A percentile compares a stretch with the other conserved stretches of the same genome.
Evolutionary conservation across 2,329 filamentous ascomycete species (phyloP).

Genomic region (Zelopaecilomyces penicillatus): DNA sequence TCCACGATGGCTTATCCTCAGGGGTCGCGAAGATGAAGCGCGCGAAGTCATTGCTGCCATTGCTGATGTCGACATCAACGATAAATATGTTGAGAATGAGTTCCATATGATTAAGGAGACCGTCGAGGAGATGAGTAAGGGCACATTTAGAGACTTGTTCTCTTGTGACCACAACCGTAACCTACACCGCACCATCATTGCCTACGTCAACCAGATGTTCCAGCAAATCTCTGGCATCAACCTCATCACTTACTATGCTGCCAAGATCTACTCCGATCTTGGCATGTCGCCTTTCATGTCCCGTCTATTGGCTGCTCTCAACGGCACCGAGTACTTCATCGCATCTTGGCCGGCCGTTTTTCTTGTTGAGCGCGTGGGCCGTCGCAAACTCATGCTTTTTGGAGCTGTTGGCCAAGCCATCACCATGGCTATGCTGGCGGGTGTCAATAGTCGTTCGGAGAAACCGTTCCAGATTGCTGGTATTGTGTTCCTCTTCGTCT

Average conservation of each 20-base stretch:
- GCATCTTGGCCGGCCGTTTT: slow-evolving; percentile 54
- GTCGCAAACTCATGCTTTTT: slow-evolving; percentile 64
- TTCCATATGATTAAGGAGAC: slow-evolving; percentile 56
- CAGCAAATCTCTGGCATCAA: slow-evolving; percentile 58
- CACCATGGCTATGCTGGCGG: slow-evolving; percentile 55
- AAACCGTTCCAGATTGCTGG: slow-evolving; percentile 48
- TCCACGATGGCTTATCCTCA: slow-evolving; percentile 39
- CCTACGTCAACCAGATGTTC: slow-evolving; percentile 54
- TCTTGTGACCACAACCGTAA: slow-evolving; percentile 47
- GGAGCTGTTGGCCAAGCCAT: slow-evolving; percentile 54
- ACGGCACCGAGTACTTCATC: slow-evolving; percentile 46
- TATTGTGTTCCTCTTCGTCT: slow-evolving; percentile 58
- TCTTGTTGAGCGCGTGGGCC: slow-evolving; percentile 57
- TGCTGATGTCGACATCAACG: slow-evolving; percentile 43
- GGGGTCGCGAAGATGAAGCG: slow-evolving; percentile 39
- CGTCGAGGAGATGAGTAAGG: slow-evolving; percentile 59
- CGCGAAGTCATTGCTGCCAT: slow-evolving; percentile 41
- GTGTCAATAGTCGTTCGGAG: slow-evolving; percentile 45
- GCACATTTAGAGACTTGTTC: slow-evolving; percentile 51
- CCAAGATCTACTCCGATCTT: slow-evolving; percentile 48
- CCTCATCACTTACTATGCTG: slow-evolving; percentile 55
- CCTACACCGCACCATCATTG: slow-evolving; percentile 52
- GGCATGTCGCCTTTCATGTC: slow-evolving; percentile 47
- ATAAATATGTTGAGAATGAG: slow-evolving; percentile 50
- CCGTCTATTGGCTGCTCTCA: slow-evolving; percentile 43